Conservation (phyloP, 164 flowering plant genomes). For the Warburgia ugandensis region DNA sequence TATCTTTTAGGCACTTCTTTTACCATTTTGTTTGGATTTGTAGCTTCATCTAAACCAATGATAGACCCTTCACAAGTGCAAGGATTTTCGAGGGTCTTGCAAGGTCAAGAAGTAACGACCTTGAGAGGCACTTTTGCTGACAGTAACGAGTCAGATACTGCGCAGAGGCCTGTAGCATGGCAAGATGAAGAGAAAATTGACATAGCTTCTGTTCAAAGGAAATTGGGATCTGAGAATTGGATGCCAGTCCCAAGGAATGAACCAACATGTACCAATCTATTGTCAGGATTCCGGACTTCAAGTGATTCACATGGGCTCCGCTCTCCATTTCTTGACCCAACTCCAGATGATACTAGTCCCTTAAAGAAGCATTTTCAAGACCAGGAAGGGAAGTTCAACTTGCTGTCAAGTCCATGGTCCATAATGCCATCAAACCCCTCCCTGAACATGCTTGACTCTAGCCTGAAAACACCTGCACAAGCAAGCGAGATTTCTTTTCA, state of each 20-base stretch:
- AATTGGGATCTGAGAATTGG: conserved; percentile 51
- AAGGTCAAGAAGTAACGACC: conserved; percentile 86
- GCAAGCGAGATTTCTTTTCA: conserved; percentile 37
- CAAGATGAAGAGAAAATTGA: conserved; percentile 55
- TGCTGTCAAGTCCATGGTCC: conserved; percentile 38
- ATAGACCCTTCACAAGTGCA: conserved; percentile 51
- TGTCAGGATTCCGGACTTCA: conserved; percentile 62
- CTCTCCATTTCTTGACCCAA: no score
- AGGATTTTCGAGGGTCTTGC: conserved; percentile 82
- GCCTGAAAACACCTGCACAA: conserved; percentile 25
- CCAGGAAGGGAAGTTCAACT: conserved; percentile 39
- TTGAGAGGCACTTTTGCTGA: conserved; percentile 59
- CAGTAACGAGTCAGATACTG: conserved; percentile 52
- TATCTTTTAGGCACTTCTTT: no score
- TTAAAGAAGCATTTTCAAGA: conserved; percentile 33
- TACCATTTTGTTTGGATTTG: background rate
- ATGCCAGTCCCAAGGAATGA: conserved; percentile 43
- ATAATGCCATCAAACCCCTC: conserved; percentile 43
- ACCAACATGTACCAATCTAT: conserved; percentile 56
- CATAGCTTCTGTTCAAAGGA: conserved; percentile 33
- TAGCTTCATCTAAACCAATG: conserved; percentile 57
- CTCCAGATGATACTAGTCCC: conserved; percentile 21
- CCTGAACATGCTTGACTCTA: conserved; percentile 40
- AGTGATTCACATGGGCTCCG: no score
- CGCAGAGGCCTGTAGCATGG: conserved; percentile 45